These are phyloP conservation scores for Rhododendron kiyosumense DNA, from an alignment of 148 eudicot genomes.

Conservation along the genomic window DNA sequence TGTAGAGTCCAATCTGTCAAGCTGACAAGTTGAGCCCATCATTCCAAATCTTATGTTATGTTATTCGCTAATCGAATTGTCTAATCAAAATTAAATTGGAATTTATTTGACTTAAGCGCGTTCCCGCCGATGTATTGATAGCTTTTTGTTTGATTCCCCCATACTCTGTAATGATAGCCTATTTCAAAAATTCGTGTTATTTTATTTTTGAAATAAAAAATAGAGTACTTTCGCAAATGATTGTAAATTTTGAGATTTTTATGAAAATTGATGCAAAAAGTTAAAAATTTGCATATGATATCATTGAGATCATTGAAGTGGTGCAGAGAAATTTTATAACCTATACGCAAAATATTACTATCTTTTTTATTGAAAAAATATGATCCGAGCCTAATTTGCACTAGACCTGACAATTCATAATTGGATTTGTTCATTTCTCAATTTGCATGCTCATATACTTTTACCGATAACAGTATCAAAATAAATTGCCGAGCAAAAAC, in stretches of 20 bases:
- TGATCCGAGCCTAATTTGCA: no score
- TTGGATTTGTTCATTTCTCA: no score
- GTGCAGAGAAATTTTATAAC: neutral
- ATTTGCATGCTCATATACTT: no score
- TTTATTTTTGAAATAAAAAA: neutral
- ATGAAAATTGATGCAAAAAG: neutral
- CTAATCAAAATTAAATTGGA: neutral
- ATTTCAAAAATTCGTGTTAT: neutral
- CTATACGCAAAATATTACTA: no score
- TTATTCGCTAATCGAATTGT: neutral
- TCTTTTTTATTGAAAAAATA: no score
- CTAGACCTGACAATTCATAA: no score
- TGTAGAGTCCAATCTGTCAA: conserved; percentile 12
- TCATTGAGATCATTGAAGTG: neutral
- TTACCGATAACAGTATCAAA: no score
- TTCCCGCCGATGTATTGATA: no score
- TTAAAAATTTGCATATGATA: neutral
- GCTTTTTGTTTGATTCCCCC: neutral
- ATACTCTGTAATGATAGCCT: neutral
- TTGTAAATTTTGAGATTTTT: neutral
- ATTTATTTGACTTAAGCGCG: neutral
- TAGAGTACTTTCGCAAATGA: neutral
- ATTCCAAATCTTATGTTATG: neutral
- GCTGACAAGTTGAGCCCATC: conserved; percentile 10
- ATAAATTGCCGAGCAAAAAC: no score